These are phyloP conservation scores for Neurospora sp. DNA, from an alignment of 495 filamentous ascomycete species.

Conservation along the genomic window DNA sequence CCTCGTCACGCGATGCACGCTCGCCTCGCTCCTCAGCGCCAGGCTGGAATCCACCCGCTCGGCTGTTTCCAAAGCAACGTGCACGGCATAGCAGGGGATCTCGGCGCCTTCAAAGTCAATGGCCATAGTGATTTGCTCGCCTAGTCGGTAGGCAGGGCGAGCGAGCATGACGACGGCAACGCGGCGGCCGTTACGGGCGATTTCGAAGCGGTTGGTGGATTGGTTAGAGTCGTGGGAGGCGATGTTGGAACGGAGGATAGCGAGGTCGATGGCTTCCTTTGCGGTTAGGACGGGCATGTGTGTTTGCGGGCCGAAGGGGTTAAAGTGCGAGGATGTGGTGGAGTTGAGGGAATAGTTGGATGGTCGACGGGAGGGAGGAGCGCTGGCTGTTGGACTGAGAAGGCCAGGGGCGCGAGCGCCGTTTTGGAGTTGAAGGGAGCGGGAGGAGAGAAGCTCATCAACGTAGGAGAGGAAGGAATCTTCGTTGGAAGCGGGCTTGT, in stretches of 20 bases:
- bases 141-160: constrained; percentile 83
- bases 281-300: constrained; percentile 36
- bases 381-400: constrained; percentile 56
- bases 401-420: constrained; percentile 40
- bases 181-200: constrained; percentile 74
- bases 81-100: constrained; percentile 70
- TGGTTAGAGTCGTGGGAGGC: constrained; percentile 43
- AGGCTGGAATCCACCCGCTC: constrained; percentile 70
- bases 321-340: constrained; percentile 9
- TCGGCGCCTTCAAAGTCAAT: constrained; percentile 70
- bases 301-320: constrained; percentile 4
- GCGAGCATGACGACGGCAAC: constrained; percentile 83
- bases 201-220: constrained; percentile 83
- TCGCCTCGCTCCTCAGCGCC: constrained; percentile 74
- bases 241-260: constrained; percentile 70
- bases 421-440: constrained; percentile 35
- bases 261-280: constrained; percentile 84
- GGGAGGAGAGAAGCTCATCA: constrained; percentile 62
- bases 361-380: constrained; percentile 42
- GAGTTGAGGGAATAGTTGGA: constrained; percentile 34
- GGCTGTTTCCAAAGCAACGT: constrained; percentile 64
- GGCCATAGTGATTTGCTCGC: constrained; percentile 71
- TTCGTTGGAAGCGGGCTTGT: constrained; percentile 25
- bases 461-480: constrained; percentile 69
- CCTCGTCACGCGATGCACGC: constrained; percentile 75